phyloP scores from a whole-genome alignment of 306 rosid species.

The Cucurbita moschata region DNA sequence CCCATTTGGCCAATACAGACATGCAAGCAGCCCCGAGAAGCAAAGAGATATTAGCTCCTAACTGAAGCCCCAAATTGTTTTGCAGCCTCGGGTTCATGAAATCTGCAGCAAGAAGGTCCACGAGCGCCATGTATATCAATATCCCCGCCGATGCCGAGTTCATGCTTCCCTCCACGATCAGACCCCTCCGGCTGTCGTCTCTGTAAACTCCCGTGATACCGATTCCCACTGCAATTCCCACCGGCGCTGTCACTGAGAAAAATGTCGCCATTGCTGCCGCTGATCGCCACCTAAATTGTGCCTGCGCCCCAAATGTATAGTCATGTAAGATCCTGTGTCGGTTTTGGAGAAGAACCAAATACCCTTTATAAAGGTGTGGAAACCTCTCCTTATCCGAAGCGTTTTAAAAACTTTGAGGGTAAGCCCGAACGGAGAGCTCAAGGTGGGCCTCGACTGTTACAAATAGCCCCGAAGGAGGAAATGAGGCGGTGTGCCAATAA shows the following conservation, averaged over 20 bases:
- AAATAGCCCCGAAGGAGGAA: no score
- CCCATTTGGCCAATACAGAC: constrained; percentile 70
- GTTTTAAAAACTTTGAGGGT: no score
- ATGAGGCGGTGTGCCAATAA: no score
- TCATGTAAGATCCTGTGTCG: no score
- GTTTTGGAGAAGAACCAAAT: no score
- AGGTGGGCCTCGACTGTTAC: no score
- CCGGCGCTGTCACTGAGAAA: constrained; percentile 71
- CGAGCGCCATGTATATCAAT: constrained; percentile 71
- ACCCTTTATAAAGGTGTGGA: no score
- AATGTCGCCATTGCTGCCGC: constrained; percentile 50
- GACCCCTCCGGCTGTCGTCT: constrained; percentile 30
- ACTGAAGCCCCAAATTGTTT: constrained; percentile 25
- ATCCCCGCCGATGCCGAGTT: constrained; percentile 65
- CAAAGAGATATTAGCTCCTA: constrained; percentile 51
- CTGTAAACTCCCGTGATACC: constrained; percentile 38
- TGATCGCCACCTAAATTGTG: constrained; percentile 38
- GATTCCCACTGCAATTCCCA: constrained; percentile 53
- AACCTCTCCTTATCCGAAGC: no score
- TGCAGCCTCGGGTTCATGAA: constrained; percentile 56
- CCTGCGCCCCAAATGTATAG: constrained; percentile 14
- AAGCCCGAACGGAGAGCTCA: no score
- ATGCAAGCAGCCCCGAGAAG: constrained; percentile 65
- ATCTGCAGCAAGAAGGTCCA: constrained; percentile 67
- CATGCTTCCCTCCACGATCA: constrained; percentile 48